These are phyloP conservation scores for Delphinella strobiligena DNA, from an alignment of 2,329 filamentous ascomycete genomes.

Conservation along the genomic window DNA sequence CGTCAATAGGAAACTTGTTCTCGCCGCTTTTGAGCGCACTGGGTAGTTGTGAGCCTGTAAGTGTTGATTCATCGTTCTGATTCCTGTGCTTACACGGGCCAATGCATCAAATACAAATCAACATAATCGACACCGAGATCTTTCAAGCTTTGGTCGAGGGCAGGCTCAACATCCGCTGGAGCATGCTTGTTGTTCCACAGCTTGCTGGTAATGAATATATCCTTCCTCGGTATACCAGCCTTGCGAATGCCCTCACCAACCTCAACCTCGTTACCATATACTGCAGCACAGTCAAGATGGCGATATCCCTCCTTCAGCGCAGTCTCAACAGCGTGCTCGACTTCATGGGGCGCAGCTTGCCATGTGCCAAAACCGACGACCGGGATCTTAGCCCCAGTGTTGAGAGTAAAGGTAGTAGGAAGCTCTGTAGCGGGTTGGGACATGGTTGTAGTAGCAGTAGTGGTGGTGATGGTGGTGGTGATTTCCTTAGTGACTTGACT, in stretches of 20 bases:
- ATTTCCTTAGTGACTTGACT: no score
- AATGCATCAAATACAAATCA: constrained; percentile 39
- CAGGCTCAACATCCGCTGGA: constrained; percentile 37
- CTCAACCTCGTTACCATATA: constrained; percentile 22
- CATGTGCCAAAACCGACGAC: constrained; percentile 27
- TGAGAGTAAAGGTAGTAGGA: constrained; percentile 18
- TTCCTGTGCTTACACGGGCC: constrained; percentile 24
- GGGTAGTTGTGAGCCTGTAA: not conserved
- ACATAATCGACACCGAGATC: constrained; percentile 35
- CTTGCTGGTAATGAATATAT: constrained; percentile 40
- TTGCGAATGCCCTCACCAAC: constrained; percentile 17
- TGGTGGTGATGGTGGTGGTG: not conserved
- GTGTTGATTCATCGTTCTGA: not conserved
- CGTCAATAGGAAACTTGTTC: constrained; percentile 22
- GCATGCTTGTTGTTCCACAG: constrained; percentile 47
- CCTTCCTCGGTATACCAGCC: constrained; percentile 15
- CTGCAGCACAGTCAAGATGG: constrained; percentile 27
- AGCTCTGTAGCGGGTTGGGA: not conserved
- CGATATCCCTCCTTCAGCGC: constrained; percentile 26
- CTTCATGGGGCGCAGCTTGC: constrained; percentile 23
- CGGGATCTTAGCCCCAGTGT: constrained; percentile 28
- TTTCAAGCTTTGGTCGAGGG: constrained; percentile 28
- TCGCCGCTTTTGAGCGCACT: constrained; percentile 8
- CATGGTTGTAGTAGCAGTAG: not conserved
- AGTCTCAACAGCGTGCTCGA: constrained; percentile 19